Evolutionary conservation across 1,139 yeast species (phyloP), one percentile per base, ranked within the genome.

Genomic region (Protomyces arabidopsidicola): DNA sequence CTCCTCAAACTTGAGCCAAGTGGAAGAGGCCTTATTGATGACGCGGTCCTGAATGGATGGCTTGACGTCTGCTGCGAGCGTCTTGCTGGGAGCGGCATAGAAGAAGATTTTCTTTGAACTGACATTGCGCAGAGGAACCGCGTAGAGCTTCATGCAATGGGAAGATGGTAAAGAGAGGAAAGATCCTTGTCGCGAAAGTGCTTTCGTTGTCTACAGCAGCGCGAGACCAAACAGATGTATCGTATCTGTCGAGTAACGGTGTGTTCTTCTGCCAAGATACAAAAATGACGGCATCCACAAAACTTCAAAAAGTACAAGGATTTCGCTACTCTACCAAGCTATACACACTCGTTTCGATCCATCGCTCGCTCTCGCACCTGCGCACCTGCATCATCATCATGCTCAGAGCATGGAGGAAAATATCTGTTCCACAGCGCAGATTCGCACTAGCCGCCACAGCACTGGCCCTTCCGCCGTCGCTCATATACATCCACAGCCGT

Each of bases 1-100:
- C 3, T 70, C 67, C 51, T 68, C 70, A 65, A 65, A 63, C 2
- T 51, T 38, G 24, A 38, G 35, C 65, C 65, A 63, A 14, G 62
- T 45, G 20, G 38, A 27, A 16, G 56, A 36, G 5, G 64, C 60
- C 42, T 63, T 63, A n/a, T 53, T 59, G 59, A 56, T 55, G 34
- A 59, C 50, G 34, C 53, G 55, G 48, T 63, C 65, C 48, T 53
- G 55, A 6, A 63, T 34, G 9, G 68, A 51, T 9, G 62, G 64
- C 24, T 58, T 58, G 52, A 58, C 35, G 18, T 52, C 56, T 22
- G 60, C 39, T 14, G 34, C 45, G 6, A 31, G 31, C 14, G 27
- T 16, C 24, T 52, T 42, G 12, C 52, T 34, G 3, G 62, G 34
- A 10, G 56, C 45, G 4, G 54, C 62, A 27, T 50, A 58, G 14